Conservation (phyloP, 208 protist species). For the Kentomonas sorsogonicus region DNA sequence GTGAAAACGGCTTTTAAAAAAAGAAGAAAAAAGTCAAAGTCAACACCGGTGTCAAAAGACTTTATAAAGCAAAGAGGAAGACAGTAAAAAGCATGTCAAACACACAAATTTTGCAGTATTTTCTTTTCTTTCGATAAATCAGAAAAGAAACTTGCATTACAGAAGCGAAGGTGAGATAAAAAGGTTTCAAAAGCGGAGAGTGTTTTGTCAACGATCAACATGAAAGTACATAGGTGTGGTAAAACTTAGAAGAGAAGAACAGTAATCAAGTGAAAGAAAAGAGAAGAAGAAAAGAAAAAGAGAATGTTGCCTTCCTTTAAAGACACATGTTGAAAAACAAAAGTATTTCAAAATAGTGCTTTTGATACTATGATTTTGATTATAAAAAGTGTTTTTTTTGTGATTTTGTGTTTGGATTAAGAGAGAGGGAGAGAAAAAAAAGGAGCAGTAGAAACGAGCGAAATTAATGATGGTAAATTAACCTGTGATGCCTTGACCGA, state of each 20-base stretch:
- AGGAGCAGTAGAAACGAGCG: neutral
- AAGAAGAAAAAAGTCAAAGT: slow-evolving; percentile 2
- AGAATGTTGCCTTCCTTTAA: slow-evolving; percentile 4
- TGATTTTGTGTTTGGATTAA: neutral
- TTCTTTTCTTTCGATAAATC: slow-evolving; percentile 3
- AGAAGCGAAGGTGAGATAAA: neutral
- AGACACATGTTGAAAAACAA: neutral
- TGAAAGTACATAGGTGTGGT: slow-evolving; percentile 4
- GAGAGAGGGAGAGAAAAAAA: too few species aligned
- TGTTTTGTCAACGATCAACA: slow-evolving; percentile 4
- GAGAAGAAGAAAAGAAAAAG: slow-evolving; percentile 14
- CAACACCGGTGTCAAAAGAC: too few species aligned
- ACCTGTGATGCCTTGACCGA: neutral
- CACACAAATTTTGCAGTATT: neutral
- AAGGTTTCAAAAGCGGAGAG: slow-evolving; percentile 3
- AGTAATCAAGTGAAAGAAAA: slow-evolving; percentile 2
- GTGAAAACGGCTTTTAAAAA: neutral
- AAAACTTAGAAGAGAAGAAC: too few species aligned
- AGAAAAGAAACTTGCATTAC: neutral
- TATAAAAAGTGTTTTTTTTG: neutral
- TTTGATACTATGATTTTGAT: neutral
- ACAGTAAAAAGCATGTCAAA: too few species aligned
- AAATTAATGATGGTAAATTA: slow-evolving; percentile 3
- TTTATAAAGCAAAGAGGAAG: too few species aligned
- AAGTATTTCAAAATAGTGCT: neutral